phyloP scores from a whole-genome alignment of 257 asterid genomes.

The Anisodus tanguticus region DNA sequence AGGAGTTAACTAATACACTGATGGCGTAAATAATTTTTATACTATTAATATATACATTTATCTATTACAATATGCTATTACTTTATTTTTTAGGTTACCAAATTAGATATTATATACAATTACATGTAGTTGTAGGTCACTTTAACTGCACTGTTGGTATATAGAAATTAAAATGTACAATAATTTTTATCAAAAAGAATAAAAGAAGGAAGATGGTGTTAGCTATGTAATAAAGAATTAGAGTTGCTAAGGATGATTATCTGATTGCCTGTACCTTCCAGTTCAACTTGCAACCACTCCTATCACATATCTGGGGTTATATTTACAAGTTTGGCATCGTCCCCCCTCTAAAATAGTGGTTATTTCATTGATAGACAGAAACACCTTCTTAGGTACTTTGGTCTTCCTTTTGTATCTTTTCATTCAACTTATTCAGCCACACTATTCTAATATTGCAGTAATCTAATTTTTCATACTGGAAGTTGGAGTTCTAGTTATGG shows the following conservation, averaged over 20 bases:
- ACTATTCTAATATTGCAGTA: background rate
- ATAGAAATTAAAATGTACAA: background rate
- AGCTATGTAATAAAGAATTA: constrained; percentile 1
- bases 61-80: background rate
- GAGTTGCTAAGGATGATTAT: constrained; percentile 12
- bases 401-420: background rate
- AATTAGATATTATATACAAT: background rate
- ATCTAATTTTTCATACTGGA: too few species aligned
- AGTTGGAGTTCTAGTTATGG: too few species aligned
- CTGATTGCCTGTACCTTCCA: background rate
- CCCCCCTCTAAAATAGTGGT: background rate
- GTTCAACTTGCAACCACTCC: background rate
- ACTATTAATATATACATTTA: background rate
- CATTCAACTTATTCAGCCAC: background rate
- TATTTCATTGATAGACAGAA: background rate
- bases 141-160: background rate
- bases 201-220: background rate
- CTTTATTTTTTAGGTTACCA: background rate
- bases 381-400: too few species aligned
- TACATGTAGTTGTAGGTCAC: background rate
- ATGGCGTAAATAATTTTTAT: background rate
- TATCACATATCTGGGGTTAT: background rate
- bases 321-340: too few species aligned
- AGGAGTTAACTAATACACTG: background rate
- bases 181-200: background rate